phyloP scores from a whole-genome alignment of 2,329 filamentous ascomycete genomes.

The Pseudohalonectria lignicola region DNA sequence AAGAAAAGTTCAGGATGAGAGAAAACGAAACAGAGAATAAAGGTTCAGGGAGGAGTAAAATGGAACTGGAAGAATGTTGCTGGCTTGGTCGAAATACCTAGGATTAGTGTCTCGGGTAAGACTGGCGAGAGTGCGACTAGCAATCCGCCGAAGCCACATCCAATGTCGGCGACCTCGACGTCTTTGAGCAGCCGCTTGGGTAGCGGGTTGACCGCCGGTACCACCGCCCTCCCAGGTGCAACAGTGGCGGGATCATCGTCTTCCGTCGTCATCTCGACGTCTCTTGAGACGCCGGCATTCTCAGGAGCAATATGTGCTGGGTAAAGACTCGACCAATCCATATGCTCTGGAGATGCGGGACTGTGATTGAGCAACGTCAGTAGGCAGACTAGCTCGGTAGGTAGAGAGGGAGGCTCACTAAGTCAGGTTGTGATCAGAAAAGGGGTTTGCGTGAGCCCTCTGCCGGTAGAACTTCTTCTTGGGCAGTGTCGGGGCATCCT shows the following conservation, averaged over 20 bases:
- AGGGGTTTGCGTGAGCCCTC: slow-evolving; percentile 93
- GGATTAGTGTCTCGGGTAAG: slow-evolving; percentile 69
- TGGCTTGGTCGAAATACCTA: no score
- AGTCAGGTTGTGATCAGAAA: slow-evolving; percentile 80
- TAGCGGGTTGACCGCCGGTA: slow-evolving; percentile 6
- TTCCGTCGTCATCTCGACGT: slow-evolving; percentile 6
- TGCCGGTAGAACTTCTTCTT: slow-evolving; percentile 96
- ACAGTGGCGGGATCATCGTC: no score
- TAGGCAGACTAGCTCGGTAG: no score
- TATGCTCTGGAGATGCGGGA: slow-evolving; percentile 64
- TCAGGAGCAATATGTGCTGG: slow-evolving; percentile 50
- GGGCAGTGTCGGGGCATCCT: slow-evolving; percentile 53
- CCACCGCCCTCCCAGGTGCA: no score
- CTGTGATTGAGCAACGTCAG: slow-evolving; percentile 41
- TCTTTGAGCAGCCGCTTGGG: slow-evolving; percentile 43
- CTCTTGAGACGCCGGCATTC: slow-evolving; percentile 1
- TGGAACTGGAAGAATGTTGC: no score
- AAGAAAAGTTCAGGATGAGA: neutral
- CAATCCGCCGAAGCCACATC: slow-evolving; percentile 90
- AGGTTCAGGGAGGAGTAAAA: neutral
- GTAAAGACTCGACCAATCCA: slow-evolving; percentile 87
- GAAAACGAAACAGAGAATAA: no score
- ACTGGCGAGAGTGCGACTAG: slow-evolving; percentile 74
- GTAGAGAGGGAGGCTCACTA: slow-evolving; percentile 41
- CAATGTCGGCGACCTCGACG: slow-evolving; percentile 91